A percentile compares a stretch with the other conserved stretches of the same genome.
phyloP scores from a whole-genome alignment of 73 alveolate species.

The Paramecium sonneborni region DNA sequence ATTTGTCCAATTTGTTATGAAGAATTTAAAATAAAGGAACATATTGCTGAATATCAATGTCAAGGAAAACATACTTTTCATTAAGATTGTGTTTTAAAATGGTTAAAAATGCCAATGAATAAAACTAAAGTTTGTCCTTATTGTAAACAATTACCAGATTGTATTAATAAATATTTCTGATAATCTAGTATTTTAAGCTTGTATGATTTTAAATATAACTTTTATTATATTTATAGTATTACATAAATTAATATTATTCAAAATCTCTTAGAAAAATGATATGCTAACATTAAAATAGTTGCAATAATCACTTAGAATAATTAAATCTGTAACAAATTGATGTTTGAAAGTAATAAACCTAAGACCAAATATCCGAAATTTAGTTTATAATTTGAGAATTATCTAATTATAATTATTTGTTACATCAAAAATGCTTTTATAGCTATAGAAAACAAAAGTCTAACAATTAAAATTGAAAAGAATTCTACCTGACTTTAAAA shows the following conservation, averaged over 20 bases:
- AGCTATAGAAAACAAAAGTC: background rate
- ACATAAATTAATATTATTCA: background rate
- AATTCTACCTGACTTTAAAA: background rate
- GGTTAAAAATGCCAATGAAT: constrained; percentile 4
- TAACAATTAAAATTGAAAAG: background rate
- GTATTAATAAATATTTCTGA: background rate
- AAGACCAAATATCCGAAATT: background rate
- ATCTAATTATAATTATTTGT: background rate
- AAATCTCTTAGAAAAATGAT: background rate
- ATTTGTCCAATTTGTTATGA: background rate
- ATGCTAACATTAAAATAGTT: background rate
- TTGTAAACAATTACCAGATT: background rate
- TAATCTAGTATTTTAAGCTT: background rate
- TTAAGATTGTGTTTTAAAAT: background rate
- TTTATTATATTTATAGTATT: background rate
- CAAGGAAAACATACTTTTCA: background rate
- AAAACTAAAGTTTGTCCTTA: background rate
- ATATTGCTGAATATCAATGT: background rate
- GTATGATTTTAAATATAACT: background rate
- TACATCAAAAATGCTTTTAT: background rate
- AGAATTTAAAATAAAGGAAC: background rate
- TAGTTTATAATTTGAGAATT: background rate
- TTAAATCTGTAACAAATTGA: background rate
- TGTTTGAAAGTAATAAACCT: background rate
- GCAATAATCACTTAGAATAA: background rate